A percentile compares a stretch with the other conserved stretches of the same genome.
phyloP scores from a whole-genome alignment of 169 alveolate genomes.

The Besnoitia besnoiti region DNA sequence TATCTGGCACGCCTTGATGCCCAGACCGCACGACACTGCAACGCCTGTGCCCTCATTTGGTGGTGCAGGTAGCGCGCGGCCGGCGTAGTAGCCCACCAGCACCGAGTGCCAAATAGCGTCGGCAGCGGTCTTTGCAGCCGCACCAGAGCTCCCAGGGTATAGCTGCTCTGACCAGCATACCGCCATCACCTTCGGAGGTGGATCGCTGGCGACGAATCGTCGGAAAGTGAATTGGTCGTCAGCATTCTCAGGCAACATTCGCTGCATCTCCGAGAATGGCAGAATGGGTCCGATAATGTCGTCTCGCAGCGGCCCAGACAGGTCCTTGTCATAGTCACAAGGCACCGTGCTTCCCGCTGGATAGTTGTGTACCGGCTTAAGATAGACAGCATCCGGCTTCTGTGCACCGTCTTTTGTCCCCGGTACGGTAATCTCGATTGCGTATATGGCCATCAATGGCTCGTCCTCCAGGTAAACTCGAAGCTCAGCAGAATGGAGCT shows the following conservation, averaged over 20 bases:
- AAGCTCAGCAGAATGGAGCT: background rate
- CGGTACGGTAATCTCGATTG: background rate
- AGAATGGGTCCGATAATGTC: background rate
- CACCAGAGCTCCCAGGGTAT: background rate
- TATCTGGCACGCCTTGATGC: background rate
- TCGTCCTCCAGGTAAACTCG: too few species aligned
- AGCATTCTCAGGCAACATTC: too few species aligned
- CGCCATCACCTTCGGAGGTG: background rate
- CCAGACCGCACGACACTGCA: background rate
- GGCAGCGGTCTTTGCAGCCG: background rate
- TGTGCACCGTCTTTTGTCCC: background rate
- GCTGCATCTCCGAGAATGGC: background rate
- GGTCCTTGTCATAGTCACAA: background rate
- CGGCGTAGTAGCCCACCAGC: conserved; percentile 2
- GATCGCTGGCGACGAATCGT: too few species aligned
- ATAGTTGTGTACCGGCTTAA: background rate
- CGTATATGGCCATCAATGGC: too few species aligned
- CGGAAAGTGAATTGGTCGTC: too few species aligned
- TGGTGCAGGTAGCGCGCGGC: background rate
- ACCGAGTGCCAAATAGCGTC: background rate
- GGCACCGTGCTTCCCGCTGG: background rate
- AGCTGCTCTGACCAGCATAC: conserved; percentile 8
- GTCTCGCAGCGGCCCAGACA: background rate
- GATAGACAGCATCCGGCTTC: background rate
- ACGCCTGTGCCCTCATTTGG: background rate